Evolutionary conservation across 768 basidiomycete species (phyloP), one percentile per base, ranked within the genome.

Genomic region (Lepiota subincarnata): DNA sequence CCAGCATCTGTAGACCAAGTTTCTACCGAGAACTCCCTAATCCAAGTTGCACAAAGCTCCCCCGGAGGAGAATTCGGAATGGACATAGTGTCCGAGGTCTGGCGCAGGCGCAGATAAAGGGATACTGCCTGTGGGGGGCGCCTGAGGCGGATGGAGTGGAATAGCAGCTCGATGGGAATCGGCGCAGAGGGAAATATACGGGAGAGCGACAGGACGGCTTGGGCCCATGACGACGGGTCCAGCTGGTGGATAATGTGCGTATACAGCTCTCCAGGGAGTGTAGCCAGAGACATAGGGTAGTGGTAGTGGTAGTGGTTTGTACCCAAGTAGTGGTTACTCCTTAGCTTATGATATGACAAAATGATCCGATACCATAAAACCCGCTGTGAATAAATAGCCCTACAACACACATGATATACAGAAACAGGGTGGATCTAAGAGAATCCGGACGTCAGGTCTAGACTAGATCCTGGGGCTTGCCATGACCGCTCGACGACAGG

Each of bases 1-100:
- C 90, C 84, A 2, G 89, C 85, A 62, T 93, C 89, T 24, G 82
- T 83, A 6, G 63, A 73, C 88, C 89, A 94, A 12, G 76, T 70
- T 64, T 83, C 75, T 31, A 87, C 62, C 12, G 70, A 71, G 47
- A 89, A 68, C 6, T 71, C 70, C 42, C 73, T 72, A 8, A 88
- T 69, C 72, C 76, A 77, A 3, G 56, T 50, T 6, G 70, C 62
- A 37, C 70, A 63, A 18, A 57, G 45, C 24, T 61, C 61, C 6
- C 31, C 31, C 10, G 34, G 53, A 1, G 59, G 59, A 24, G 50
- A 43, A 11, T 53, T 38, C 28, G 31, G 39, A 42, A 47, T 28
- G 8, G 18, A 3, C 3, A 22, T 26, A 13, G 26, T 43, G 37
- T 52, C 44, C 11, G 49, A 11, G 14, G 62, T 57, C 34, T 66